These are phyloP conservation scores for Quercus agrifolia DNA, from an alignment of 306 rosid species.

Conservation along the genomic window DNA sequence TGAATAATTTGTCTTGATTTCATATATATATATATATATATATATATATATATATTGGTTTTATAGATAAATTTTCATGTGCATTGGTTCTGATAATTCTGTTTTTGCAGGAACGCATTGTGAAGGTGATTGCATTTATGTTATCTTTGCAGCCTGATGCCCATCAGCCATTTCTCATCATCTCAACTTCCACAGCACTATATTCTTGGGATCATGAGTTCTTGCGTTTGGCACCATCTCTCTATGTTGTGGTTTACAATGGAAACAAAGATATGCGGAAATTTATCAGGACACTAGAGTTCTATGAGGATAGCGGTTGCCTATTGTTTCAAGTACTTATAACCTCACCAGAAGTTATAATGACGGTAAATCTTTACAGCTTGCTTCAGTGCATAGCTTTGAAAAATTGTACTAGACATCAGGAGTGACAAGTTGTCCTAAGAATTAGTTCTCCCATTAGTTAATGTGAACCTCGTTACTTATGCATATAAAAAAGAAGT, in stretches of 20 bases:
- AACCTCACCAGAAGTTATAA: slow-evolving; percentile 40
- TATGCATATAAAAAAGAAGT: too few relatives aligned
- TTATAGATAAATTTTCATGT: not conserved
- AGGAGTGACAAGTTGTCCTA: not conserved
- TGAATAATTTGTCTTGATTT: not conserved
- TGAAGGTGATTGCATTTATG: slow-evolving; percentile 47
- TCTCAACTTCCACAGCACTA: slow-evolving; percentile 51
- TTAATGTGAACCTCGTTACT: not conserved
- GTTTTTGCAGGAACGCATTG: slow-evolving; percentile 48
- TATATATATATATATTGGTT: not conserved
- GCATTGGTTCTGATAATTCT: not conserved
- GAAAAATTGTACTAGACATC: not conserved
- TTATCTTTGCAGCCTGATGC: slow-evolving; percentile 40
- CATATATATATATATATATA: not conserved
- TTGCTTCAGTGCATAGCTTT: not conserved
- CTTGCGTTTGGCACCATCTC: slow-evolving; percentile 42
- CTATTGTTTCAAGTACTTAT: slow-evolving; percentile 51
- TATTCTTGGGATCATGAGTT: slow-evolving; percentile 52
- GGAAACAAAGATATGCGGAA: slow-evolving; percentile 51
- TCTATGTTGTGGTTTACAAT: slow-evolving; percentile 45
- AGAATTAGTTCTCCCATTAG: slow-evolving; percentile 14
- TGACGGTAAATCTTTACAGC: slow-evolving; percentile 44
- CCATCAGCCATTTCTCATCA: slow-evolving; percentile 54
- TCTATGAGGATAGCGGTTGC: slow-evolving; percentile 32
- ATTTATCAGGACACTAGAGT: slow-evolving; percentile 50